These are phyloP conservation scores for Cladorrhinum sp. DNA, from an alignment of 2,329 filamentous ascomycete genomes.

Conservation along the genomic window DNA sequence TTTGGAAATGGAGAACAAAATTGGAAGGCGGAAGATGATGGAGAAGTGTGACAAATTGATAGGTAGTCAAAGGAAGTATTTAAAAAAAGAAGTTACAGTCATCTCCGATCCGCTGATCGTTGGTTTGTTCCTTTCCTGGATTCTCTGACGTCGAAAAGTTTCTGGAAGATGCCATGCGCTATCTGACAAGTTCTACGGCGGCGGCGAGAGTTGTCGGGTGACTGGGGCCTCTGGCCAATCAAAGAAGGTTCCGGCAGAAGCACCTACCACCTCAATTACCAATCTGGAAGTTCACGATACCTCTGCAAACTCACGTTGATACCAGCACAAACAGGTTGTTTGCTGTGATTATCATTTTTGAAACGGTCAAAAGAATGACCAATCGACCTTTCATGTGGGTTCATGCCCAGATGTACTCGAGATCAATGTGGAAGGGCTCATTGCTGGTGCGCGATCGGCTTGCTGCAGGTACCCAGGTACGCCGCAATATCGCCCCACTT, in stretches of 20 bases:
- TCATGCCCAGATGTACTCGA: background rate
- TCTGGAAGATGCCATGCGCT: slow-evolving; percentile 9
- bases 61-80: background rate
- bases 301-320: background rate
- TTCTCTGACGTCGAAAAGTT: slow-evolving; percentile 7
- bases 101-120: background rate
- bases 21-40: background rate
- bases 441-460: background rate
- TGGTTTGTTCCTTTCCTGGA: background rate
- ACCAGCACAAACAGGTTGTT: background rate
- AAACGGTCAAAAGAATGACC: background rate
- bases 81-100: background rate
- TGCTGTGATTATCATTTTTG: background rate
- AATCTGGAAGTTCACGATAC: background rate
- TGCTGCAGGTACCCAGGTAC: background rate
- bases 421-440: background rate
- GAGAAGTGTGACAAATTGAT: background rate
- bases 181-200: background rate
- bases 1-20: background rate
- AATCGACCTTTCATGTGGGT: background rate
- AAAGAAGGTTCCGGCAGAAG: background rate
- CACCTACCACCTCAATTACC: background rate
- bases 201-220: background rate
- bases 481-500: background rate
- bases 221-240: background rate